These are phyloP conservation scores for Austroboletus eburneus DNA, from an alignment of 768 basidiomycete species.

Conservation along the genomic window DNA sequence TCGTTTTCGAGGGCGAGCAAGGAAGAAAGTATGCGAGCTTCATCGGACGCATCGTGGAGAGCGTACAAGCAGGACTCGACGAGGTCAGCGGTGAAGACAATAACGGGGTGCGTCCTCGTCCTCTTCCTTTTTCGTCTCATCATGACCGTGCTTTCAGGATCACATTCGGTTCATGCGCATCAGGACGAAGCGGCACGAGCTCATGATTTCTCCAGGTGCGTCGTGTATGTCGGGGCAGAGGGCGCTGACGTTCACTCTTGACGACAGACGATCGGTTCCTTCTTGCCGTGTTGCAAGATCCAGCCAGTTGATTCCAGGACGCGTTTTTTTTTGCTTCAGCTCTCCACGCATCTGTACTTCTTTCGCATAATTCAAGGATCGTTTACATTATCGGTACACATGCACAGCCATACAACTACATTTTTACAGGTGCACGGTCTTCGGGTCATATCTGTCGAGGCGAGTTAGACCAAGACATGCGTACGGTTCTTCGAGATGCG, in stretches of 20 bases:
- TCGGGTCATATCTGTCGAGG: no score
- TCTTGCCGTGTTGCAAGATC: constrained; percentile 81
- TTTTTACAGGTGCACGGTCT: no score
- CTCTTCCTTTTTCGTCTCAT: background rate
- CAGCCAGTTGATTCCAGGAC: constrained; percentile 38
- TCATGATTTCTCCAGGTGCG: constrained; percentile 92
- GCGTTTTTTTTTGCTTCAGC: background rate
- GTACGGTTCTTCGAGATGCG: background rate
- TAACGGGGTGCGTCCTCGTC: constrained; percentile 45
- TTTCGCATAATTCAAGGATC: no score
- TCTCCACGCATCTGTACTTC: constrained; percentile 9
- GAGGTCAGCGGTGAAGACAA: constrained; percentile 65
- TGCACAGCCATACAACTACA: no score
- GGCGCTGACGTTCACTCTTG: background rate
- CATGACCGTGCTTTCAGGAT: constrained; percentile 46
- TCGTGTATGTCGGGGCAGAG: background rate
- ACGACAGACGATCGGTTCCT: constrained; percentile 70
- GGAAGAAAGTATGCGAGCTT: constrained; percentile 71
- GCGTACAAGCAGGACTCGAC: constrained; percentile 72
- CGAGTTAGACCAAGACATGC: background rate
- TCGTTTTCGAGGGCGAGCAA: constrained; percentile 82
- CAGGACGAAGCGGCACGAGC: constrained; percentile 85
- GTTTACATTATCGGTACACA: no score
- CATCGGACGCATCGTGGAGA: constrained; percentile 71
- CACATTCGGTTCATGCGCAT: constrained; percentile 86